Evolutionary conservation across 176 grass and related monocot genomes (phyloP), one percentile per base, ranked within the genome.

Genomic region (Phragmites australis): DNA sequence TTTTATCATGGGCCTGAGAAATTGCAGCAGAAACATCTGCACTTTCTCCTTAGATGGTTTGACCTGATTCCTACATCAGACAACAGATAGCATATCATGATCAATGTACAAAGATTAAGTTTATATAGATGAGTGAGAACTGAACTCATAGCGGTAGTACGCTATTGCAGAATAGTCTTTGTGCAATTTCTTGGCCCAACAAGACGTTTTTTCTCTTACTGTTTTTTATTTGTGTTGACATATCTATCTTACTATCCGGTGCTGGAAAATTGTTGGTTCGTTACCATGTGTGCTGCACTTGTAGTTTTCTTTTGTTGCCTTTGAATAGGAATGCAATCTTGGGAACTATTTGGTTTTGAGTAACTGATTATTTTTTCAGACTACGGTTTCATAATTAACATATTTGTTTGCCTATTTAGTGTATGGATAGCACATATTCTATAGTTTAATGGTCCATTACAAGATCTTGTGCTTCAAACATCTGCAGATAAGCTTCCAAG

Each of bases 401-500:
- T 81, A 31, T 65, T 3, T 48, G 2, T 49, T 49, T 84, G 8
- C 6, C 25, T 60, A 59, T 44, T 50, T 23, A 81, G 63, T 76
- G 1, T 51, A 37, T 77, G 50, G 31, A 25, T 4, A 11, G 42
- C 51, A 53, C 27, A 72, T 45, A 39, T 25, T 76, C 9, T 70
- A 44, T 25, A 54, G 30, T 68, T 79, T 65, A 64, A 30, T 78
- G 29, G 48, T 81, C 41, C 19, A 67, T 68, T 8, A 49, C 21
- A 75, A 48, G 48, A 49, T 65, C 1, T 42, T 75, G 19, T 68
- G 22, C 46, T 76, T 65, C 52, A 54, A 54, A 84, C 34, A 49
- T 88, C 26, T 84, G 51, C 88, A 99, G 92, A 99, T 93, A 84
- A 99, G 96, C 83, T 99, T 99, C 82, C 96, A 99, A 93, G 96